Conservation (phyloP, 257 asterid species). For the Oldenlandia corymbosa region DNA sequence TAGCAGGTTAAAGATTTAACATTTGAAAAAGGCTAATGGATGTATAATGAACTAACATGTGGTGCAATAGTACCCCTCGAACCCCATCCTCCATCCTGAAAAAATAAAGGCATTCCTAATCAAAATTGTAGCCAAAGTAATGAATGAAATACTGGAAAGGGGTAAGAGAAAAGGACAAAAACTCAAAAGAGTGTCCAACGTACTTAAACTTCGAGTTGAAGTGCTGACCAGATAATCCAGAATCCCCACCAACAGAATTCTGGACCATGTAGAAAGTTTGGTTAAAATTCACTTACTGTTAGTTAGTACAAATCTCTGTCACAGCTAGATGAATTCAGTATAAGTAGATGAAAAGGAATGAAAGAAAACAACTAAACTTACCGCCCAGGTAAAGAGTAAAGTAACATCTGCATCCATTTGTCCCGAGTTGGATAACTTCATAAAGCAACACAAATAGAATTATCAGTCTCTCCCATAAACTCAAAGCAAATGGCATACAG, state of each 20-base stretch:
- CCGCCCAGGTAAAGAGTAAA: conserved; percentile 96
- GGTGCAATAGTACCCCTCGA: conserved; percentile 85
- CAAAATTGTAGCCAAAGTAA: conserved; percentile 19
- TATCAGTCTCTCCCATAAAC: conserved; percentile 14
- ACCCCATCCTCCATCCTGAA: conserved; percentile 59
- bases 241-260: conserved; percentile 96
- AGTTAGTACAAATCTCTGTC: no score
- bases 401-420: conserved; percentile 66
- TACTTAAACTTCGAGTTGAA: conserved; percentile 74
- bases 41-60: conserved; percentile 49
- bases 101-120: conserved; percentile 23
- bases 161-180: conserved; percentile 1
- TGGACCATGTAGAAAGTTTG: conserved; percentile 28
- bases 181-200: conserved; percentile 8
- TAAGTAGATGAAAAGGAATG: conserved; percentile 7
- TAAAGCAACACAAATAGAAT: conserved; percentile 13
- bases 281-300: conserved; percentile 14
- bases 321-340: neutral
- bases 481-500: conserved; percentile 12
- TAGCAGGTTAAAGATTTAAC: no score
- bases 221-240: conserved; percentile 85
- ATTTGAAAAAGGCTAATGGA: conserved; percentile 4
- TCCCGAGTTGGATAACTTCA: conserved; percentile 77
- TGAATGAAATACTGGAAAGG: conserved; percentile 7
- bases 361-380: conserved; percentile 31